Conservation (phyloP, 495 filamentous ascomycete genomes). For the Amphirosellinia nigrospora region DNA sequence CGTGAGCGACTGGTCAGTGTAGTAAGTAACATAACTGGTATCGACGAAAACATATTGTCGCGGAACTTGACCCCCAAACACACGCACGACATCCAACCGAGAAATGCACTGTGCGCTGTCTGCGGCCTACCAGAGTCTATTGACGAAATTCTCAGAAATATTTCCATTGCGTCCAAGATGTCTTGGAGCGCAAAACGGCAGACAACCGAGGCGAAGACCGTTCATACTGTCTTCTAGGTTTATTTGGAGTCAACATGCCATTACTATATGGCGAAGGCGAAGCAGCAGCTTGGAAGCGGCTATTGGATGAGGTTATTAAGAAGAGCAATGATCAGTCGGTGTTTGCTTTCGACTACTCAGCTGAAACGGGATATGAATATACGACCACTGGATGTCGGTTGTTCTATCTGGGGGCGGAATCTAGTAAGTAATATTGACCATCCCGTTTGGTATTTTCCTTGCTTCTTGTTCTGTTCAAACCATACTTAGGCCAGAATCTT, state of each 20-base stretch:
- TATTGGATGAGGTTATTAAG: conserved; percentile 1
- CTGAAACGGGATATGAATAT: not conserved
- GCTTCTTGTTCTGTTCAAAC: not conserved
- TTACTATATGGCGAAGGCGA: not conserved
- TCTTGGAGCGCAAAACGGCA: not conserved
- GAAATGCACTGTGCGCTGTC: not conserved
- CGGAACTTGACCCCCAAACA: not conserved
- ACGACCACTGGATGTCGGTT: not conserved
- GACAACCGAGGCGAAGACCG: not conserved
- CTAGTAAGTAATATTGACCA: conserved; percentile 1
- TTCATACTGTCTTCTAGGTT: not conserved
- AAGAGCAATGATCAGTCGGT: conserved; percentile 3
- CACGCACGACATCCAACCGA: not conserved
- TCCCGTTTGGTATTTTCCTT: too few species aligned
- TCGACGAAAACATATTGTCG: conserved; percentile 8
- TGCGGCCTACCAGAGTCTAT: not conserved
- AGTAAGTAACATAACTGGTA: not conserved
- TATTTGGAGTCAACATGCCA: conserved; percentile 3
- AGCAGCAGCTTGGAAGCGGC: conserved; percentile 1
- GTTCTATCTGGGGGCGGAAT: not conserved
- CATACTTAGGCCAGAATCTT: not conserved
- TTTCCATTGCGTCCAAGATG: conserved; percentile 4
- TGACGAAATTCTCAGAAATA: not conserved
- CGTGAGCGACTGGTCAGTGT: not conserved
- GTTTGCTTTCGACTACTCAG: not conserved